These are phyloP conservation scores for Boeremia lycopersici DNA, from an alignment of 2,329 filamentous ascomycete species.

Conservation along the genomic window DNA sequence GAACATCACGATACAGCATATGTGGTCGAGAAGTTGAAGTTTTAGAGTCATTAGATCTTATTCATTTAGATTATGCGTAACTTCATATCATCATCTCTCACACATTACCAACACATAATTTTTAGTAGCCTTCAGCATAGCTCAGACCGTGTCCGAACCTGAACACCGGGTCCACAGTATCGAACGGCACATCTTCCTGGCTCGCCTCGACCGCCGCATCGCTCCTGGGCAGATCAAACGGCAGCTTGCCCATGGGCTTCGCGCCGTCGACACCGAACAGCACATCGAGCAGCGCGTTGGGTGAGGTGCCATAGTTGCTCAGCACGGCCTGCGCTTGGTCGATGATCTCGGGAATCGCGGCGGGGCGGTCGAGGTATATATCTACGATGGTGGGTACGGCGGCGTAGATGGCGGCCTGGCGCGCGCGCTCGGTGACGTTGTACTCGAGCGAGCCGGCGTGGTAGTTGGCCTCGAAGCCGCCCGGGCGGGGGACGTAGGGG, in stretches of 20 bases:
- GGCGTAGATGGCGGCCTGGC: slow-evolving; percentile 49
- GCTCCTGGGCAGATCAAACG: slow-evolving; percentile 56
- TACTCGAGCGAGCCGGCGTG: slow-evolving; percentile 52
- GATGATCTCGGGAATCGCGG: slow-evolving; percentile 51
- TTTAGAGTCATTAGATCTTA: too few species aligned
- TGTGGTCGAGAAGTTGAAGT: too few species aligned
- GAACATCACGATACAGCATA: too few species aligned
- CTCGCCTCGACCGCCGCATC: slow-evolving; percentile 50
- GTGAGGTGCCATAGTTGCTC: slow-evolving; percentile 50
- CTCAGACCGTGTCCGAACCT: slow-evolving; percentile 45
- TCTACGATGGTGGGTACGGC: slow-evolving; percentile 52
- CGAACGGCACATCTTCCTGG: slow-evolving; percentile 47
- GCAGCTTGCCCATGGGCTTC: slow-evolving; percentile 51
- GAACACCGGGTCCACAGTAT: slow-evolving; percentile 45
- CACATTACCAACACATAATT: background rate
- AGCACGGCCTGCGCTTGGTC: slow-evolving; percentile 48
- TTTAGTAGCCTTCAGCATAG: slow-evolving; percentile 22
- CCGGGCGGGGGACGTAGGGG: slow-evolving; percentile 50
- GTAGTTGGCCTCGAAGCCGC: slow-evolving; percentile 50
- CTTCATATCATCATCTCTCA: background rate
- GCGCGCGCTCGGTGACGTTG: slow-evolving; percentile 47
- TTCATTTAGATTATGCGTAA: background rate
- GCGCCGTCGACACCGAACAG: slow-evolving; percentile 47
- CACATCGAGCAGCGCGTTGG: slow-evolving; percentile 54
- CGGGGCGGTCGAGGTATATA: slow-evolving; percentile 53